Percentiles rank a stretch among this genome's conserved stretches.
These are phyloP conservation scores for Talaromyces sp. DNA, from an alignment of 2,329 filamentous ascomycete genomes.

Conservation along the genomic window DNA sequence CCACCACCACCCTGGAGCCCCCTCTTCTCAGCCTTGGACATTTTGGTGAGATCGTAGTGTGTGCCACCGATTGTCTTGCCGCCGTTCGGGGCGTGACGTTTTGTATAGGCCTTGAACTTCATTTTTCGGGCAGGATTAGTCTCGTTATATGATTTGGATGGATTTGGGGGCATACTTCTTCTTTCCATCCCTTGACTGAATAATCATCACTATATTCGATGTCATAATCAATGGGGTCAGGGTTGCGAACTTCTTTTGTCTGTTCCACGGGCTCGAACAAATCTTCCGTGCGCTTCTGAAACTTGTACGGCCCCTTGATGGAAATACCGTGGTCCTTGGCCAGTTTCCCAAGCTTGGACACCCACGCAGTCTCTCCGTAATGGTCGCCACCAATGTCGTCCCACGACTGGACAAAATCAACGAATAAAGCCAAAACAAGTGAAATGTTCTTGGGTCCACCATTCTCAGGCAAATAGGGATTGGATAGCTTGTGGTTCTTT, in stretches of 20 bases:
- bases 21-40: neutral
- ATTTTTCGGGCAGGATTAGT: neutral
- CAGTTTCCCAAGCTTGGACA: constrained; percentile 1
- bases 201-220: constrained; percentile 7
- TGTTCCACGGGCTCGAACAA: neutral
- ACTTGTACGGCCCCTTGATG: constrained; percentile 6
- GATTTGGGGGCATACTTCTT: neutral
- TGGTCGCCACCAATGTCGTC: constrained; percentile 1
- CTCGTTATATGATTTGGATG: neutral
- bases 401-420: constrained; percentile 3
- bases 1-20: neutral
- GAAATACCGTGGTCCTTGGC: constrained; percentile 1
- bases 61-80: constrained; percentile 5
- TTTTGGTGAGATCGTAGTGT: constrained; percentile 4
- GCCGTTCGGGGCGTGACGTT: neutral
- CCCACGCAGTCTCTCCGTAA: constrained; percentile 8
- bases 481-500: constrained; percentile 1
- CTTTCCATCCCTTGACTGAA: constrained; percentile 7
- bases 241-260: neutral
- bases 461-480: neutral
- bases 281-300: neutral
- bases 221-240: neutral
- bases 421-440: constrained; percentile 4
- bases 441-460: constrained; percentile 2
- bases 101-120: constrained; percentile 7